Evolutionary conservation across 2,329 filamentous ascomycete species (phyloP).

Genomic region (Cytospora piceae): DNA sequence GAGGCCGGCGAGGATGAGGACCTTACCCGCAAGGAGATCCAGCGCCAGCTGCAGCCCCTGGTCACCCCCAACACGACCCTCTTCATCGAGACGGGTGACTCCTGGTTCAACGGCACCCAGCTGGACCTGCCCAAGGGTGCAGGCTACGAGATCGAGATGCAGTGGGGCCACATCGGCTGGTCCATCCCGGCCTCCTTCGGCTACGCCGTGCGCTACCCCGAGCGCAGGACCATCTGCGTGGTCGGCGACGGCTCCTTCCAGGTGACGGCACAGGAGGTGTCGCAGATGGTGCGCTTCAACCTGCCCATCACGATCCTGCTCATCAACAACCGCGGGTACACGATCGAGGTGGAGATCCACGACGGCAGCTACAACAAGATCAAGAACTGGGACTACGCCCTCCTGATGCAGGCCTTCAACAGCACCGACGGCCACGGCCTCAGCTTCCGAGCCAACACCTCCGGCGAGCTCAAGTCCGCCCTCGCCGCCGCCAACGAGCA

Average conservation of each 20-base stretch:
- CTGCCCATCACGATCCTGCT: constrained; percentile 40
- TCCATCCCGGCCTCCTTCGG: constrained; percentile 37
- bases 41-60: constrained; percentile 35
- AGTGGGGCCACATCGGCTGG: constrained; percentile 39
- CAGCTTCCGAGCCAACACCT: constrained; percentile 34
- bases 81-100: constrained; percentile 37
- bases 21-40: constrained; percentile 36
- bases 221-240: constrained; percentile 38
- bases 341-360: constrained; percentile 45
- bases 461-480: constrained; percentile 34
- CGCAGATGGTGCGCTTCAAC: constrained; percentile 41
- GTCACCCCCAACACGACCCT: constrained; percentile 32
- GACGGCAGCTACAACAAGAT: constrained; percentile 40
- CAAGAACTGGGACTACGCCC: constrained; percentile 40
- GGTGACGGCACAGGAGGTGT: constrained; percentile 43
- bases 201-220: constrained; percentile 34
- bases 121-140: constrained; percentile 35
- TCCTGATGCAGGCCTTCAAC: constrained; percentile 36
- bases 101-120: constrained; percentile 38
- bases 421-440: constrained; percentile 34
- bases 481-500: constrained; percentile 31
- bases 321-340: constrained; percentile 45
- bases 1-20: constrained; percentile 27
- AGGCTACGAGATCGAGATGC: constrained; percentile 39
- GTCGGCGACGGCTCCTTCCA: constrained; percentile 44